These are phyloP conservation scores for Lactifluus piperatus DNA, from an alignment of 768 basidiomycete genomes.

Conservation along the genomic window DNA sequence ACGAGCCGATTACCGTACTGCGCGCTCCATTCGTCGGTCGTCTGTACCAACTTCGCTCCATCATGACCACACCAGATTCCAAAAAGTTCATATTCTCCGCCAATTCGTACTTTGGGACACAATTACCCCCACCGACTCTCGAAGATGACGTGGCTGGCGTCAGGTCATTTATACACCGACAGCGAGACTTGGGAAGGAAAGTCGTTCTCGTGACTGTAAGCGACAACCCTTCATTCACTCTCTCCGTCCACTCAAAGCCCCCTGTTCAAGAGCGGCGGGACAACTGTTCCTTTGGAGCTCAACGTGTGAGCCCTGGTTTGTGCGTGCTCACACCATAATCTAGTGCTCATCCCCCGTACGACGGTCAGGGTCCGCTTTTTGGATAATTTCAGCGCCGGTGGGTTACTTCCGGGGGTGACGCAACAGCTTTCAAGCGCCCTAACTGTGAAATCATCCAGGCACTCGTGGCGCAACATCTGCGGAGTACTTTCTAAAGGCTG, in stretches of 20 bases:
- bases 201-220: slow-evolving; percentile 94
- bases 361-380: slow-evolving; percentile 86
- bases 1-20: not conserved
- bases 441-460: slow-evolving; percentile 36
- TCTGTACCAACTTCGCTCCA: not conserved
- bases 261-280: slow-evolving; percentile 85
- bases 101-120: slow-evolving; percentile 84
- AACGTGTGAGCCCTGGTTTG: slow-evolving; percentile 73
- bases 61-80: slow-evolving; percentile 7
- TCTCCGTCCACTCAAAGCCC: not conserved
- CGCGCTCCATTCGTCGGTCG: not conserved
- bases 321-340: slow-evolving; percentile 3
- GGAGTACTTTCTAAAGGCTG: slow-evolving; percentile 90
- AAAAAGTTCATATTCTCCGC: slow-evolving; percentile 52
- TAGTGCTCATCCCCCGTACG: slow-evolving; percentile 21
- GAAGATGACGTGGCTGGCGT: slow-evolving; percentile 58
- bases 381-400: slow-evolving; percentile 97
- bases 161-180: slow-evolving; percentile 59
- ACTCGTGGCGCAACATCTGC: slow-evolving; percentile 97
- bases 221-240: slow-evolving; percentile 13
- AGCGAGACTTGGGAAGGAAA: slow-evolving; percentile 52
- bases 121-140: slow-evolving; percentile 67
- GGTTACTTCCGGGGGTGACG: slow-evolving; percentile 22
- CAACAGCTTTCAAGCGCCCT: not conserved
- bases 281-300: slow-evolving; percentile 95